Evolutionary conservation across 2,329 filamentous ascomycete species (phyloP), one percentile per base, ranked within the genome.

Genomic region (Ophiocordyceps sinensis): DNA sequence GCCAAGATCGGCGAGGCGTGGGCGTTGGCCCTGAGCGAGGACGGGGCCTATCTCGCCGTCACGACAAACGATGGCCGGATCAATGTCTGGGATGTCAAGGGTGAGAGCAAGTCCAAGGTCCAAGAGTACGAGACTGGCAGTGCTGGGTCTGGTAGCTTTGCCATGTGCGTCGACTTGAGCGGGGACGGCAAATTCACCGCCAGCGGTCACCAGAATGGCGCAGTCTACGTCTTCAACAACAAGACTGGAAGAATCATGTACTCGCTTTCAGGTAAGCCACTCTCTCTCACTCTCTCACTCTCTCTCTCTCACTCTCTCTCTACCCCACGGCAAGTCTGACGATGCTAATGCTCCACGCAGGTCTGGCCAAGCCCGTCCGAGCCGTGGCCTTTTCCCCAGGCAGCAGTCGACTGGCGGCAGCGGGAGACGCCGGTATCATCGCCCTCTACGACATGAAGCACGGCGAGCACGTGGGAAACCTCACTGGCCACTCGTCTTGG

Each of bases 181-280:
- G 62, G 66, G 17, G 83, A 98, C 59, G 89, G 88, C 41, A 79
- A 76, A 47, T 82, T 86, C 59, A 93, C 88, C 28, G 89, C 88
- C 4, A 93, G 83, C 40, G 91, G 91, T 0, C 89, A 98, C 62
- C 84, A 94, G 58, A 94, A 84, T 53, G 91, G 91, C 14, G 80
- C 79, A 12, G 75, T 96, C 47, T 95, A 95, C 63, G 78, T 98
- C 46, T 98, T 96, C 70, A 88, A 87, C 66, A 96, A 94, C 53
- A 81, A 87, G 50, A 86, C 83, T 1, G 85, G 85, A 4, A 77
- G 85, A 41, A 76, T 98, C 51, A 70, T 85, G 12, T 89, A 94
- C 61, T 91, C 86, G 8, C 68, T 98, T 21, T 80, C 85, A 41
- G 81, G 84, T 84, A 65, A 45, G 4, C 19, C 3, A 19, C 19